phyloP scores from a whole-genome alignment of 1,139 yeast genomes.

The Hyphopichia wangnamkhiaoensis region DNA sequence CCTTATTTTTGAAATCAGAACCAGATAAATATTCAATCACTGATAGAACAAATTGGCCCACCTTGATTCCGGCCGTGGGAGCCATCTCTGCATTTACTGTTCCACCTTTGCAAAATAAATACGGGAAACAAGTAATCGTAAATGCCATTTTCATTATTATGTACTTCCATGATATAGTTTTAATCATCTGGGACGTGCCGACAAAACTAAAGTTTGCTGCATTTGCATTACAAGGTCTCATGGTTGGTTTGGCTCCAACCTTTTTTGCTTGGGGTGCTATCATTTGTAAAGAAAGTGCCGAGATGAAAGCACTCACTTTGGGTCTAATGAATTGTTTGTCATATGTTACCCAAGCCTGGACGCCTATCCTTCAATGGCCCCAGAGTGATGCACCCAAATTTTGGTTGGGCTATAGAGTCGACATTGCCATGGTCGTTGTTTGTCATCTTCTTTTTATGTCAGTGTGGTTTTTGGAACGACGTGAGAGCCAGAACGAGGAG shows the following conservation, averaged over 20 bases:
- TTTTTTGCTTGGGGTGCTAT: neutral
- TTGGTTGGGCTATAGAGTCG: neutral
- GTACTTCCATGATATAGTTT: neutral
- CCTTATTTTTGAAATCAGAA: neutral
- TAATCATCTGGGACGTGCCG: neutral
- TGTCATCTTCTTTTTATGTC: neutral
- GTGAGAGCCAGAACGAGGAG: neutral
- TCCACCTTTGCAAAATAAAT: neutral
- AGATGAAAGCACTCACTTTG: neutral
- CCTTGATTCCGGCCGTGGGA: neutral
- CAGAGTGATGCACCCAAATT: neutral
- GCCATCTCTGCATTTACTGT: neutral
- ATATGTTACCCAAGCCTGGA: neutral
- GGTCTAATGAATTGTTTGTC: neutral
- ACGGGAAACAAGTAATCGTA: neutral
- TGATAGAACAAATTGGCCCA: neutral
- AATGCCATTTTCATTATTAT: neutral
- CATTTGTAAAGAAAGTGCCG: neutral
- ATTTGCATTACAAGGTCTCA: neutral
- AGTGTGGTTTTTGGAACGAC: neutral
- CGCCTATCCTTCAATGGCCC: neutral
- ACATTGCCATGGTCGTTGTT: neutral
- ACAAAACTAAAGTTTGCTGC: neutral
- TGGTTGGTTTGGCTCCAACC: neutral
- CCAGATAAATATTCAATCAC: neutral